Evolutionary conservation across 2,329 filamentous ascomycete species (phyloP).

Genomic region (Hypoxylon sp.): DNA sequence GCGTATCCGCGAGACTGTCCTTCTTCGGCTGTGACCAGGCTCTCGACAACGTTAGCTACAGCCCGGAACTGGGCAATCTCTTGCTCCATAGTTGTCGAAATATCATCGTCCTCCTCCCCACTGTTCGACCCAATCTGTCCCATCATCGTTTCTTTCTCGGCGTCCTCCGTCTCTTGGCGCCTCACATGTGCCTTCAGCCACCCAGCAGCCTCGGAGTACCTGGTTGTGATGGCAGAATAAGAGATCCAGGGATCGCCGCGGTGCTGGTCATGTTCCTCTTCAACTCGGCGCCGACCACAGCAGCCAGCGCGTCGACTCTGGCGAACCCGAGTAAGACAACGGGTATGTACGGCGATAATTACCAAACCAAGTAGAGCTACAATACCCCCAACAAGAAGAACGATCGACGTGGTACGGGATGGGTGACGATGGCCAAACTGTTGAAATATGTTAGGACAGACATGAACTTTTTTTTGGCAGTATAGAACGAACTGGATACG

Average conservation of each 20-base stretch:
- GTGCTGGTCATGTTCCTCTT: constrained; percentile 6
- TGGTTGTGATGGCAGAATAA: constrained; percentile 32
- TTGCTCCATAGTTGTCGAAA: constrained; percentile 55
- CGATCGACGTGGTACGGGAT: constrained; percentile 10
- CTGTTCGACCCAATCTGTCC: constrained; percentile 36
- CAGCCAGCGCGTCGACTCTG: constrained; percentile 41
- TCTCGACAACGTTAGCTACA: constrained; percentile 55
- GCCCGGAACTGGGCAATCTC: constrained; percentile 58
- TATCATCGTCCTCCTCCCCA: constrained; percentile 42
- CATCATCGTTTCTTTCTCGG: constrained; percentile 51
- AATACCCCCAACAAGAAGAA: constrained; percentile 27
- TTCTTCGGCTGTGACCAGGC: constrained; percentile 56
- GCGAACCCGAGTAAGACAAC: constrained; percentile 40
- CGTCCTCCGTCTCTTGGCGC: constrained; percentile 39
- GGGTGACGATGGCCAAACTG: constrained; percentile 24
- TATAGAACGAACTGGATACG: too few species aligned
- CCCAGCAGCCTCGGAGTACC: constrained; percentile 45
- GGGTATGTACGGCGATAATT: constrained; percentile 38
- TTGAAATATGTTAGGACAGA: constrained; percentile 20
- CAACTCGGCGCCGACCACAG: constrained; percentile 39
- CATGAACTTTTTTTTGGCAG: background rate
- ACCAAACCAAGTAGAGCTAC: constrained; percentile 41
- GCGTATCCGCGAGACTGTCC: constrained; percentile 38
- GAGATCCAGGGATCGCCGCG: constrained; percentile 8
- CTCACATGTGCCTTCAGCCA: constrained; percentile 38